A percentile compares a stretch with the other conserved stretches of the same genome.
Evolutionary conservation across 2,329 filamentous ascomycete species (phyloP).

Genomic region (Xylaria sp.): DNA sequence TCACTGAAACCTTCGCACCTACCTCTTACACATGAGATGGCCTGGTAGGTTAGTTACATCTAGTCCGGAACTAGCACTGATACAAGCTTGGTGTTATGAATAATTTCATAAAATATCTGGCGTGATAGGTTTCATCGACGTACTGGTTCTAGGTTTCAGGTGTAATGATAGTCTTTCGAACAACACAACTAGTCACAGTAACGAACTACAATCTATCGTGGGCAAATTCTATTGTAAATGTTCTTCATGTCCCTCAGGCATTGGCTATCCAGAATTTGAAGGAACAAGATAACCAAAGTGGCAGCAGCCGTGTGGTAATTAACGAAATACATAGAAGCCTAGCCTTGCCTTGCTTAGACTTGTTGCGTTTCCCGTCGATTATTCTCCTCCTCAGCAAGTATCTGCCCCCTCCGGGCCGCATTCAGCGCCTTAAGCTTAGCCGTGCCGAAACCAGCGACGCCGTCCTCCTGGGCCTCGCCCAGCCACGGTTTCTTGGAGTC

Average conservation of each 20-base stretch:
- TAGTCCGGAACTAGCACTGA: background rate
- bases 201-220: background rate
- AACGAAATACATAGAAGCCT: background rate
- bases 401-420: constrained; percentile 59
- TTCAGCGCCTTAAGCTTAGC: constrained; percentile 81
- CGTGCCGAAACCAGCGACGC: constrained; percentile 83
- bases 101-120: background rate
- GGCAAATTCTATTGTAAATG: background rate
- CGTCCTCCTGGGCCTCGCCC: constrained; percentile 83
- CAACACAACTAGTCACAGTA: constrained; percentile 2
- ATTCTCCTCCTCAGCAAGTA: constrained; percentile 36
- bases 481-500: constrained; percentile 97
- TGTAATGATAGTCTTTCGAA: constrained; percentile 3
- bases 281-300: background rate
- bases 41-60: background rate
- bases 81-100: background rate
- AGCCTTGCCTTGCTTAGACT: constrained; percentile 10
- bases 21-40: background rate
- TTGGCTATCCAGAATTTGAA: constrained; percentile 5
- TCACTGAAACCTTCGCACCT: too few species aligned
- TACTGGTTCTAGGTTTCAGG: constrained; percentile 10
- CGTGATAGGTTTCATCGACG: background rate
- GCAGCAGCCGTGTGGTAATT: background rate
- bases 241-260: background rate
- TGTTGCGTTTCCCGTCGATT: constrained; percentile 14